Evolutionary conservation across 371 early-diverging fungal genomes (phyloP), one percentile per base, ranked within the genome.

Genomic region (Phascolomyces articulosus): DNA sequence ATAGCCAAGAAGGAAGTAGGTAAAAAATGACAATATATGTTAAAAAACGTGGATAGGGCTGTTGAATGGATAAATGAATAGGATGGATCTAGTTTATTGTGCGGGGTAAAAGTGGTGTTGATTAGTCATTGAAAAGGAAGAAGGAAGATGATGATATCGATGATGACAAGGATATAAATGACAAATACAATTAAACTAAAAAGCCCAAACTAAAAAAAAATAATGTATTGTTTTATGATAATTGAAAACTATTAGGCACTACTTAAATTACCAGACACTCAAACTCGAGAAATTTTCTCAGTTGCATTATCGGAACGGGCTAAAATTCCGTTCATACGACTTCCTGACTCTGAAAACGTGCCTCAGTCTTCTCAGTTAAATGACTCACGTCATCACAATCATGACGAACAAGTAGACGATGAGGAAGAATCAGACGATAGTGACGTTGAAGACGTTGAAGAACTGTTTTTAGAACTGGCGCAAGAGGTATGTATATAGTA

Each of bases 371-470:
- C 44, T 44, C 44, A 44, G 34, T 34, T 34, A 11, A 44, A 44
- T n/a, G 44, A 44, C 31, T 20, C 54, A 23, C 57, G 57, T 57
- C 57, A 15, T 31, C 49, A 60, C 18, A 44, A 24, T 29, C 47
- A 27, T 21, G 44, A 27, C 20, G 57, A 31, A 16, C 21, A 27
- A 16, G 27, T 16, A 18, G 51, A 56, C 16, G 51, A 61, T 21
- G 71, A 71, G 20, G 72, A 71, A 11, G 70, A 70, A 16, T 54
- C 60, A 7, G 71, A 71, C 28, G 75, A 75, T 62, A 67, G 72
- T 18, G 75, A 75, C 29, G 68, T 60, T 28, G 69, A 74, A 27
- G 71, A 71, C 23, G 72, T 69, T 10, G 67, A 73, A 24, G 67
- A 68, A 24, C 60, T 67, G 4, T 63, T 66, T 51, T 53, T 64